Percentiles rank a stretch among this genome's conserved stretches.
Conservation (phyloP, 1,284 basidiomycete genomes). For the Apiotrichum mycotoxinovorans region DNA sequence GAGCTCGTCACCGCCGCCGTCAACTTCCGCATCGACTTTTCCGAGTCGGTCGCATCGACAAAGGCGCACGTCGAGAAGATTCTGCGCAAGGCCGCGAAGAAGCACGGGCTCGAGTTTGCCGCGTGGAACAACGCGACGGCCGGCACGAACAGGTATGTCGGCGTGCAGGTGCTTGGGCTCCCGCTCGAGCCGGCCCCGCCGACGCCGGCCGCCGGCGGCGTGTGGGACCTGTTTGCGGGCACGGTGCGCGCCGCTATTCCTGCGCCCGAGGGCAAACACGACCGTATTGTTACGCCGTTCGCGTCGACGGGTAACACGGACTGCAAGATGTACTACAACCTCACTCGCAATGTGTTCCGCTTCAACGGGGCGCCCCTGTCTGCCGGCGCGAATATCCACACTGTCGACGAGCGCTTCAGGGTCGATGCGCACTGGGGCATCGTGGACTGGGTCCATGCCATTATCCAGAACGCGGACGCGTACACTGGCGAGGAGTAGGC, state of each 20-base stretch:
- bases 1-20: conserved; percentile 38
- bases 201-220: conserved; percentile 35
- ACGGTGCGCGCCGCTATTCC: conserved; percentile 43
- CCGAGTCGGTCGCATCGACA: conserved; percentile 35
- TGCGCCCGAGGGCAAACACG: conserved; percentile 29
- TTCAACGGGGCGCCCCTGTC: conserved; percentile 33
- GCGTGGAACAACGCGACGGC: conserved; percentile 24
- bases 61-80: conserved; percentile 34
- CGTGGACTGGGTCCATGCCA: conserved; percentile 45
- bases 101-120: conserved; percentile 28
- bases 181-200: conserved; percentile 48
- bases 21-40: conserved; percentile 50
- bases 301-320: conserved; percentile 26
- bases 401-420: conserved; percentile 43
- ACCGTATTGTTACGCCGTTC: conserved; percentile 41
- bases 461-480: conserved; percentile 45
- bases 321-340: conserved; percentile 44
- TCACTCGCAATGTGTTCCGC: conserved; percentile 45
- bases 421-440: conserved; percentile 39
- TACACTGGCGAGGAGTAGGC: conserved; percentile 40
- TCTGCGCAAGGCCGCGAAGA: conserved; percentile 32
- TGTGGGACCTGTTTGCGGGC: conserved; percentile 49
- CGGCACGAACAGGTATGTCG: conserved; percentile 26
- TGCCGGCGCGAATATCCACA: conserved; percentile 30
- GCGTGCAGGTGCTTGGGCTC: conserved; percentile 39